phyloP scores from a whole-genome alignment of 768 basidiomycete genomes.

The Phylloporus rhodoxanthus region DNA sequence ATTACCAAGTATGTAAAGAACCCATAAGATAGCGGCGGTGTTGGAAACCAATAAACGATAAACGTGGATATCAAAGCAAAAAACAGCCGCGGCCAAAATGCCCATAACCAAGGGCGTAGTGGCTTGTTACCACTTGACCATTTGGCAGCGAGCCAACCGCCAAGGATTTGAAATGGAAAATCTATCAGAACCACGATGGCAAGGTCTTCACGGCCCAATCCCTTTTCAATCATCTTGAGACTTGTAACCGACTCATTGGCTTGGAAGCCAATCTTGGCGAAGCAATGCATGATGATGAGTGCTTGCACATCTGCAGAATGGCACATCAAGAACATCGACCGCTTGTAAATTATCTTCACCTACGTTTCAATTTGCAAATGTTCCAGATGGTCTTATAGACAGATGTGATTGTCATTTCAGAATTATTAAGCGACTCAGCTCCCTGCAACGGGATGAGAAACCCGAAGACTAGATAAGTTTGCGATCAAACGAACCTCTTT shows the following conservation, averaged over 20 bases:
- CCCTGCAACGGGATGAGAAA: slow-evolving; percentile 43
- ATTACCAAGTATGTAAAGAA: slow-evolving; percentile 81
- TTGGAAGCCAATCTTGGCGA: slow-evolving; percentile 92
- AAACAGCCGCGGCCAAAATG: slow-evolving; percentile 81
- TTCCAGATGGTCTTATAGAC: slow-evolving; percentile 95
- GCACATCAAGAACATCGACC: not conserved
- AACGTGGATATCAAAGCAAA: slow-evolving; percentile 69
- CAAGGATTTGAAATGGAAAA: slow-evolving; percentile 94
- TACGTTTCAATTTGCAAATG: slow-evolving; percentile 87
- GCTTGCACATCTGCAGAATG: slow-evolving; percentile 72
- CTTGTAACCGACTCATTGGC: slow-evolving; percentile 88
- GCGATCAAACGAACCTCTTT: slow-evolving; percentile 61
- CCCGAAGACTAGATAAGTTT: not conserved
- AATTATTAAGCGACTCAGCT: slow-evolving; percentile 62
- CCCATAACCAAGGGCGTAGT: slow-evolving; percentile 81
- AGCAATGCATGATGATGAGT: slow-evolving; percentile 77
- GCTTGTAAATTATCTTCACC: slow-evolving; percentile 16
- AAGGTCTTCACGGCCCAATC: slow-evolving; percentile 89
- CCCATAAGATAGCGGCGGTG: slow-evolving; percentile 58
- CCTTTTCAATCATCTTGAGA: slow-evolving; percentile 95
- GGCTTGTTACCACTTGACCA: slow-evolving; percentile 82
- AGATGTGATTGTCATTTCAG: slow-evolving; percentile 83
- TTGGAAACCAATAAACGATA: slow-evolving; percentile 82
- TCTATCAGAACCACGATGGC: slow-evolving; percentile 95
- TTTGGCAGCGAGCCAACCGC: slow-evolving; percentile 89